Base-by-base conservation (phyloP, 2,329 filamentous ascomycete species). In the Herpotrichia juniperi region DNA sequence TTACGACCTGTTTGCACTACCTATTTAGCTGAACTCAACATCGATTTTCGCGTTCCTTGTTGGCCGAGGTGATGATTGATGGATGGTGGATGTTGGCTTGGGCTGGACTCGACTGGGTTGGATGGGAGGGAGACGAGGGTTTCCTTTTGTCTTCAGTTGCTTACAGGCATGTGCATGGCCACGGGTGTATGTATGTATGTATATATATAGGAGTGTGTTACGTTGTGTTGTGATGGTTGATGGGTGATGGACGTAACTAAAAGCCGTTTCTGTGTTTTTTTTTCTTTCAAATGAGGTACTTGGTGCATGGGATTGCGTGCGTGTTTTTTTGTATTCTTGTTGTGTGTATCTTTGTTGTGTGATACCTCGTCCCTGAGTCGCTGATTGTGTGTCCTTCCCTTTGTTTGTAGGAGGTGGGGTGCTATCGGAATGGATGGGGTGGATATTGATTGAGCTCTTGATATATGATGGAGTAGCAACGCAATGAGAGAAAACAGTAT, bases 111-210 rank as follows among this genome's bases (percentile, higher is more conserved):
- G 37, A 40, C 25, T 37, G 26, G 9, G 28, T 31, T 31, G 28
- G 28, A 31, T n/a, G n/a, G 28, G 28, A 31, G 28, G 28, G 24
- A 10, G 19, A 16, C 39, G 4, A 9, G 25, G 40, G n/a, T 6
- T 21, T 11, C 19, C 17, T 6, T 43, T 11, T 30, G 9, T 26
- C 9, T 42, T 43, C 30, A 12, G 9, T 43, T 28, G 24, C 5
- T 30, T 43, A 43, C 16, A 30, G 24, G 30, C 37, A 40, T 24
- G 37, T 40, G 21, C 37, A 40, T 40, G 21, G 25, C 25, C 25
- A 40, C 19, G 37, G 37, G 37, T 40, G 37, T 40, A 40, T 40
- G 21, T 40, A 40, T 40, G 25, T 24, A 21, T 40, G 37, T 40
- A 40, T 40, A 14, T 40, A 40, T 40, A 40, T 24, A 21, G 37